Base-by-base conservation (phyloP, 768 basidiomycete species). In the Rubroboletus pulcherrimus region DNA sequence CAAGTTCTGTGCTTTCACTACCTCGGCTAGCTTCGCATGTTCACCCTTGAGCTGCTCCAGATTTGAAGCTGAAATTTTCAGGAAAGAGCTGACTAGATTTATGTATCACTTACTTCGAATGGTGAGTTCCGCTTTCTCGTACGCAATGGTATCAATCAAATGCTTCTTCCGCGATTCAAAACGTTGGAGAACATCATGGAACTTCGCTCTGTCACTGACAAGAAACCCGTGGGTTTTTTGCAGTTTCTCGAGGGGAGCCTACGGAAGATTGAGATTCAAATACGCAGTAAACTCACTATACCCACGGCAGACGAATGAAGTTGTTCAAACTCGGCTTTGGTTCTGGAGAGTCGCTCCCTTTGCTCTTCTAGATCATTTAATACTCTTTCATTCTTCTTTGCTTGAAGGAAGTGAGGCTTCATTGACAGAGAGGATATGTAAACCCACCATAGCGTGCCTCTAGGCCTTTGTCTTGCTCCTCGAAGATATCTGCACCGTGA, bases 1-100 rank as follows among this genome's bases (percentile, higher is more conserved):
- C 42, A 99, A 79, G 65, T 97, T 95, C 70, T 99, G 97, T 33
- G 76, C 82, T 64, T 86, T 86, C 30, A 98, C 91, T 3, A 86
- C 80, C 0, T 80, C 77, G 9, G 75, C 73, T 26, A 94, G 77
- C 52, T 78, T 80, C 26, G 77, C 76, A 59, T 88, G 81, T 63
- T 94, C 90, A 29, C 71, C 69, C 58, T 81, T 81, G 34, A 91
- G 77, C 44, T 81, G 77, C 40, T 85, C 82, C 37, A 93, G 74
- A 52, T 85, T 80, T 39, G 77, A 70, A 41, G 75, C 90, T 93
- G 66, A 54, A 55, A 51, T 15, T 21, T 29, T 46, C 31, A 53
- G 52, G 14, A 51, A 47, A 26, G 19, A 21, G 14, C 24, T 5
- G 1, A 49, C 26, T 3, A 39, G 19, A 6, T 26, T 47, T 37